Evolutionary conservation across 192 early-diverging fungal species (phyloP).

Genomic region (Phycomyces nitens): DNA sequence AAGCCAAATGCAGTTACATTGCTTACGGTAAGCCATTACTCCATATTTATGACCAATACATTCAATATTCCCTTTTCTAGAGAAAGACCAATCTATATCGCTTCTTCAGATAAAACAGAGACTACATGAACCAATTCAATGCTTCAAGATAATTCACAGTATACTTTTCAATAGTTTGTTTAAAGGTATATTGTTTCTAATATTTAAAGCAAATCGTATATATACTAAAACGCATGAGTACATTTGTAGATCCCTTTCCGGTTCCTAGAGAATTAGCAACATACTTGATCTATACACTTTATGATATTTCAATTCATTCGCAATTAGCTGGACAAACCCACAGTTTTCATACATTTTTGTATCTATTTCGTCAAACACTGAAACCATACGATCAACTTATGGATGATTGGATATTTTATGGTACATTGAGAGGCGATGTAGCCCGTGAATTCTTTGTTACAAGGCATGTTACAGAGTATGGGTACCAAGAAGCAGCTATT

Average conservation of each 20-base stretch:
- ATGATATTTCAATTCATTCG: conserved; percentile 3
- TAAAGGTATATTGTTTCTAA: background rate
- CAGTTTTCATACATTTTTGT: background rate
- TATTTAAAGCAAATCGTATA: background rate
- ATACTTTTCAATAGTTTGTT: background rate
- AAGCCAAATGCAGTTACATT: conserved; percentile 17
- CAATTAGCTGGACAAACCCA: background rate
- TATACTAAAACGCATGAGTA: background rate
- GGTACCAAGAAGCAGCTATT: background rate
- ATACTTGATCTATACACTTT: conserved; percentile 16
- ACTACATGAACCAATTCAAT: background rate
- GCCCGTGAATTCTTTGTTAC: conserved; percentile 35
- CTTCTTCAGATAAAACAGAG: conserved; percentile 17
- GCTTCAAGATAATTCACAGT: conserved; percentile 8
- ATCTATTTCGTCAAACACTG: conserved; percentile 15
- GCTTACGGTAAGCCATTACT: background rate
- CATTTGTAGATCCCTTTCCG: background rate
- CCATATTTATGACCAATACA: background rate
- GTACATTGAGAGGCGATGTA: conserved; percentile 26
- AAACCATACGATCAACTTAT: conserved; percentile 34
- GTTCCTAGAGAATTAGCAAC: background rate
- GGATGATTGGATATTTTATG: conserved; percentile 39
- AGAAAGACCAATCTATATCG: conserved; percentile 20
- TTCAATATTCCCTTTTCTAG: conserved; percentile 4
- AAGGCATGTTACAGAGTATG: conserved; percentile 1